Base-by-base conservation (phyloP, 2,329 filamentous ascomycete genomes). In the Cyphellophora attinorum region DNA sequence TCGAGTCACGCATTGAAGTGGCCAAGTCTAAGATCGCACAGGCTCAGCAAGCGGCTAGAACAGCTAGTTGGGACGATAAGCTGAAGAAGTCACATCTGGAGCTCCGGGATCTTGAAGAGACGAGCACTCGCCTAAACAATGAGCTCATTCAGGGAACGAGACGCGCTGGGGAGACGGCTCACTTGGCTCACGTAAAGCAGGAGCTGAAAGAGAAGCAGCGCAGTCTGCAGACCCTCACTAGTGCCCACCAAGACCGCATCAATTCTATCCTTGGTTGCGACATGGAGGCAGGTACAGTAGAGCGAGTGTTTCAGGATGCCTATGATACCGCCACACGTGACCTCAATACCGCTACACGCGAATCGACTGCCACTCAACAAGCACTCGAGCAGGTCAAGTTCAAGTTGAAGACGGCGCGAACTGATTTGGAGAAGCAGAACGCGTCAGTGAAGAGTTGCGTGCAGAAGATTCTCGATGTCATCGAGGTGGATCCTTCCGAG, bases 61-160 rank as follows among this genome's bases (percentile, higher is more conserved):
- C 61, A 12, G 71, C 76, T 8, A 71, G 76, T 10, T 85, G 80
- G 65, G 86, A 94, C 42, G 63, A 65, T 17, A 76, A 81, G 43
- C 69, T 94, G 13, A 70, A 77, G 29, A 64, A 74, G 19, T 73
- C 78, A 34, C 80, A 85, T 33, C 59, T 66, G 11, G 71, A 76
- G 42, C 64, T 93, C 8, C 73, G 74, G 41, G 67, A 72, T 28
- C 60, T 93, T 2, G 85, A 95, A 50, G 75, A 72, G 13, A 76
- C 81, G 49, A 79, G 73, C 39, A 76, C 82, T 21, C 76, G 70
- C 46, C 68, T 96, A 17, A 79, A 81, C 29, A 65, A 71, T n/a
- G 89, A 96, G 53, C 72, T 95, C 21, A 72, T 86, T 6, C 81
- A 93, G 49, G 85, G 81, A 39, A 93, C 83, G 2, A 78, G 79